These are phyloP conservation scores for Gossypium gossypioides DNA, from an alignment of 441 rosid species.

Conservation along the genomic window DNA sequence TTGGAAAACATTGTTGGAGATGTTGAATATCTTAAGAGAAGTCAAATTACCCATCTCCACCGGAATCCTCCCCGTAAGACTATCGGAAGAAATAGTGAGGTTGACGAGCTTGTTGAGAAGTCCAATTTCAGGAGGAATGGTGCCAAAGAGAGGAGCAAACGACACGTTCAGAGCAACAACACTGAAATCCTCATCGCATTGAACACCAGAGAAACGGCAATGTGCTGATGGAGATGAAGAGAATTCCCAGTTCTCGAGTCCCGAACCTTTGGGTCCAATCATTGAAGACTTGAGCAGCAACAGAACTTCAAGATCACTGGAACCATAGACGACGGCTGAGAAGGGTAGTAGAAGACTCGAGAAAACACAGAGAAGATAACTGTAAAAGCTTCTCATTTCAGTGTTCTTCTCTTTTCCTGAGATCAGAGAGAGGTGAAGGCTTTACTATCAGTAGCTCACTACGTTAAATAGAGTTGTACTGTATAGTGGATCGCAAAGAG, in stretches of 20 bases:
- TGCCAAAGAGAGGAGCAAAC: slow-evolving; percentile 36
- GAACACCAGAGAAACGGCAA: slow-evolving; percentile 66
- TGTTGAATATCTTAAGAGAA: slow-evolving; percentile 41
- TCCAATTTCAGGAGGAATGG: slow-evolving; percentile 58
- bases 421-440: neutral
- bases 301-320: slow-evolving; percentile 47
- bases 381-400: slow-evolving; percentile 27
- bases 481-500: slow-evolving; percentile 7
- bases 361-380: slow-evolving; percentile 15
- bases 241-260: slow-evolving; percentile 54
- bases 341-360: slow-evolving; percentile 13
- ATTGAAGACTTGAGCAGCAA: slow-evolving; percentile 54
- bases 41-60: slow-evolving; percentile 42
- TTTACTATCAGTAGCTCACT: neutral
- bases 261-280: slow-evolving; percentile 39
- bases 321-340: slow-evolving; percentile 20
- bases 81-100: slow-evolving; percentile 38
- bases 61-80: slow-evolving; percentile 50
- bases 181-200: slow-evolving; percentile 38
- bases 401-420: neutral
- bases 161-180: slow-evolving; percentile 55
- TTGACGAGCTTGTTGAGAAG: slow-evolving; percentile 43
- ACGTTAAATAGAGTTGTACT: slow-evolving; percentile 18
- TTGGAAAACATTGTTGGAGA: slow-evolving; percentile 46
- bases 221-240: slow-evolving; percentile 40